phyloP scores from a whole-genome alignment of 1,284 basidiomycete genomes.

The Ganoderma sinense region DNA sequence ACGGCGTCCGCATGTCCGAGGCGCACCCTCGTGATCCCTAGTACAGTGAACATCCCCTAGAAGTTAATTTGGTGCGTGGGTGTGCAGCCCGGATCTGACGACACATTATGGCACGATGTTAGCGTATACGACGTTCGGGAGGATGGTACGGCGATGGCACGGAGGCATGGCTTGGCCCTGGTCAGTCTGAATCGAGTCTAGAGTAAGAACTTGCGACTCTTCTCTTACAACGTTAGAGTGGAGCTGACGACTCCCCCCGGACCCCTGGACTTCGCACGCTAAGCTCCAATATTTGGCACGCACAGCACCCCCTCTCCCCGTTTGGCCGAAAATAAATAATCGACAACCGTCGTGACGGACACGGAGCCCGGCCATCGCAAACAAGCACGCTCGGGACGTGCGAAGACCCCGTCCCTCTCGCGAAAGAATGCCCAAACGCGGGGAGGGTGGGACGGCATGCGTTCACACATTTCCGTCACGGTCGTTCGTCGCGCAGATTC shows the following conservation, averaged over 20 bases:
- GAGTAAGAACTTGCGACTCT: background rate
- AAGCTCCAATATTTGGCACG: background rate
- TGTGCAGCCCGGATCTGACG: background rate
- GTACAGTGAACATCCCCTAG: background rate
- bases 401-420: background rate
- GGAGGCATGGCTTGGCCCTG: background rate
- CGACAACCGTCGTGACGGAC: too few relatives aligned
- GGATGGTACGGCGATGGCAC: background rate
- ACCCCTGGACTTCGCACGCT: background rate
- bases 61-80: conserved; percentile 5
- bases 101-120: background rate
- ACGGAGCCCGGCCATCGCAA: background rate
- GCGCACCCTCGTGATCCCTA: conserved; percentile 8
- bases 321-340: background rate
- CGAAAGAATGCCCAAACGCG: background rate
- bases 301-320: too few relatives aligned
- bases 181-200: background rate
- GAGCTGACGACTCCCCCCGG: background rate
- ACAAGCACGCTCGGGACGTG: background rate
- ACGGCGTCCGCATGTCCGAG: background rate
- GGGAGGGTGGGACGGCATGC: background rate
- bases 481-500: background rate
- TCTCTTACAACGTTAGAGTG: background rate
- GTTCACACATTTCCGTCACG: background rate
- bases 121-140: background rate